Evolutionary conservation across 371 early-diverging fungal genomes (phyloP), one percentile per base, ranked within the genome.

Genomic region (Circinella umbellata): DNA sequence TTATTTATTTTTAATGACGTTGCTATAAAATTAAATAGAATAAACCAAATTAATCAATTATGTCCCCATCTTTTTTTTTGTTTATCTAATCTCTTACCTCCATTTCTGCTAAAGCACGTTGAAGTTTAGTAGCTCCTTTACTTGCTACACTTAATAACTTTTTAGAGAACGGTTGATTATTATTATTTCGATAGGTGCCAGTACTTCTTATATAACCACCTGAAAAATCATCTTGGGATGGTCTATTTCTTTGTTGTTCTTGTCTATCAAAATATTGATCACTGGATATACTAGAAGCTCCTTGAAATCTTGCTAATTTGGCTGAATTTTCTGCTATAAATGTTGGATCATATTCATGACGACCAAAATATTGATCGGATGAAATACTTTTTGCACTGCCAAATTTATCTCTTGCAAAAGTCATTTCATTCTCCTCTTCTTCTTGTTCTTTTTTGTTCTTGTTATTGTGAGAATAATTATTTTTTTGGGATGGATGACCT

Each of bases 341-440:
- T 27, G 74, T 72, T 39, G 82, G 81, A 67, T 87, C 85, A 61
- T 90, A 90, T 13, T 80, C 73, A 57, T 89, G 86, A 35, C 95
- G 87, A 9, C 89, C 91, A 86, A 97, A 96, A 80, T 92, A 97
- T 81, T 94, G 93, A 72, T 95, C 96, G 1, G 93, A 90, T 4
- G 93, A 93, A 65, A 96, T 94, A 14, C 91, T 81, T 73, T 93
- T 95, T 39, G 94, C 93, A 63, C 73, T 80, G 4, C 88, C 90
- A 78, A 96, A 96, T 69, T 84, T 85, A 39, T 57, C 86, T 47
- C 86, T 82, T 14, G 90, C 90, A 27, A 71, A 68, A 4, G 82
- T 81, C 6, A 71, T 54, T 42, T 82, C 88, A 6, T 74, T 71
- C 3, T 46, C 65, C 4, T 63, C 15, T 34, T 42, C 66, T 35